Evolutionary conservation across 495 filamentous ascomycete species (phyloP).

Genomic region (Xylaria bambusicola): DNA sequence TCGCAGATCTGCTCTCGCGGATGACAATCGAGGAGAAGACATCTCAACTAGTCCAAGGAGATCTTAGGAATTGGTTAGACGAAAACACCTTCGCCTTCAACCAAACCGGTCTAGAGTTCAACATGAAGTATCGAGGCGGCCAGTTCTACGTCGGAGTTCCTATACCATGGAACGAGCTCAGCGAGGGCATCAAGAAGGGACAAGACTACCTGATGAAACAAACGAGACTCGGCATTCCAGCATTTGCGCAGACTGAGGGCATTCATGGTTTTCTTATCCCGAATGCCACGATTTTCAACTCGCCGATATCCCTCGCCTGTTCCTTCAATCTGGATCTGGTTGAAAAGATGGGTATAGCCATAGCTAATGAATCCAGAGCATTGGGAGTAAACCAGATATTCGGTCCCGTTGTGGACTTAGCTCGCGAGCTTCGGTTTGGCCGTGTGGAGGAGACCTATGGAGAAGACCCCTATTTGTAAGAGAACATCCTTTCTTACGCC

Average conservation of each 20-base stretch:
- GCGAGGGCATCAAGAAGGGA: slow-evolving; percentile 58
- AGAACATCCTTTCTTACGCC: background rate
- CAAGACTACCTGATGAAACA: slow-evolving; percentile 67
- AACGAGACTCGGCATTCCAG: slow-evolving; percentile 67
- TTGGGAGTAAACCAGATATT: slow-evolving; percentile 70
- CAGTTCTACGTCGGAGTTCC: slow-evolving; percentile 71
- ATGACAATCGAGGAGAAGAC: slow-evolving; percentile 75
- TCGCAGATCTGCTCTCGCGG: slow-evolving; percentile 62
- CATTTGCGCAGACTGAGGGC: slow-evolving; percentile 69
- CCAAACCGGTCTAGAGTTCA: slow-evolving; percentile 61
- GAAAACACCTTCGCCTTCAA: slow-evolving; percentile 60
- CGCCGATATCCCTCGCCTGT: slow-evolving; percentile 68
- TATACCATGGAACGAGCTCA: slow-evolving; percentile 62
- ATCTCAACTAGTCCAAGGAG: slow-evolving; percentile 67
- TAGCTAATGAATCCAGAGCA: slow-evolving; percentile 61
- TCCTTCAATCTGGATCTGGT: slow-evolving; percentile 63
- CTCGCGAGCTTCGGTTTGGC: slow-evolving; percentile 67
- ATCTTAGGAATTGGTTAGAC: slow-evolving; percentile 72
- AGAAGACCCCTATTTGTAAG: slow-evolving; percentile 62
- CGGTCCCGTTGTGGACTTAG: slow-evolving; percentile 66
- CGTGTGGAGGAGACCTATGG: slow-evolving; percentile 70
- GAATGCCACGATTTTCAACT: slow-evolving; percentile 76
- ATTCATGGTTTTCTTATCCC: slow-evolving; percentile 70
- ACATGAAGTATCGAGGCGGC: slow-evolving; percentile 63
- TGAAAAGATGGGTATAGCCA: slow-evolving; percentile 61